A percentile compares a stretch with the other conserved stretches of the same genome.
Evolutionary conservation across 108 stramenopile genomes (phyloP).

Genomic region (Pinguiococcus pyrenoidosus): DNA sequence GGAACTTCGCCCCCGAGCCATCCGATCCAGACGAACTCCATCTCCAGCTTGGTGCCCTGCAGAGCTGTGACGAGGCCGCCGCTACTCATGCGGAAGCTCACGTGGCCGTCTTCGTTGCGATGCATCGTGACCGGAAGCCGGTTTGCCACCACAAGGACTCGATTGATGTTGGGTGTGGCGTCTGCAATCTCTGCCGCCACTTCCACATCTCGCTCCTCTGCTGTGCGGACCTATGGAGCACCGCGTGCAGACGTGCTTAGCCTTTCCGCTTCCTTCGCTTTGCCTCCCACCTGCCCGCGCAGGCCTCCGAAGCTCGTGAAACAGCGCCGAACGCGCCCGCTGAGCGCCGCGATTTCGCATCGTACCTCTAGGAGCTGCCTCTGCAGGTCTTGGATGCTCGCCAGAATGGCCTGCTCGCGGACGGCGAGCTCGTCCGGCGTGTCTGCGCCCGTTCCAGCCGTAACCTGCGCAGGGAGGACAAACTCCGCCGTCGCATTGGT

Average conservation of each 20-base stretch:
- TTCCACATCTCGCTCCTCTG: not conserved
- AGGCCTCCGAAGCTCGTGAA: too few relatives aligned
- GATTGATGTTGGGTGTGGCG: not conserved
- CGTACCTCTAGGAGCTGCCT: slow-evolving; percentile 27
- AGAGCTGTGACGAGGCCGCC: slow-evolving; percentile 28
- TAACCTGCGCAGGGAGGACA: too few relatives aligned
- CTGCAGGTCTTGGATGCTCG: slow-evolving; percentile 30
- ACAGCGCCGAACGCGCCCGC: too few relatives aligned
- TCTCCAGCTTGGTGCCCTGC: slow-evolving; percentile 20
- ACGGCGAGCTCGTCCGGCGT: too few relatives aligned
- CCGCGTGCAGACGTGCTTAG: too few relatives aligned
- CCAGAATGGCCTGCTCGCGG: slow-evolving; percentile 18
- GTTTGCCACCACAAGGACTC: slow-evolving; percentile 12
- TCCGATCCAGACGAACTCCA: slow-evolving; percentile 27
- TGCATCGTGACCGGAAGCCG: slow-evolving; percentile 15
- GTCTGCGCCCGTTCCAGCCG: too few relatives aligned
- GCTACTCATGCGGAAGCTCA: slow-evolving; percentile 20
- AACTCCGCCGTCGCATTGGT: too few relatives aligned
- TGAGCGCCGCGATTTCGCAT: too few relatives aligned
- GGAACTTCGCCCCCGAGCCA: slow-evolving; percentile 20
- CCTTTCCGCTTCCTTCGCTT: slow-evolving; percentile 7
- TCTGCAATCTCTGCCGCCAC: not conserved
- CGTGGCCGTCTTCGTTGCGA: slow-evolving; percentile 20
- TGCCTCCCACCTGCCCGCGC: too few relatives aligned
- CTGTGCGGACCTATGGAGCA: too few relatives aligned